Conservation (phyloP, 495 filamentous ascomycete genomes). For the Apodospora peruviana region DNA sequence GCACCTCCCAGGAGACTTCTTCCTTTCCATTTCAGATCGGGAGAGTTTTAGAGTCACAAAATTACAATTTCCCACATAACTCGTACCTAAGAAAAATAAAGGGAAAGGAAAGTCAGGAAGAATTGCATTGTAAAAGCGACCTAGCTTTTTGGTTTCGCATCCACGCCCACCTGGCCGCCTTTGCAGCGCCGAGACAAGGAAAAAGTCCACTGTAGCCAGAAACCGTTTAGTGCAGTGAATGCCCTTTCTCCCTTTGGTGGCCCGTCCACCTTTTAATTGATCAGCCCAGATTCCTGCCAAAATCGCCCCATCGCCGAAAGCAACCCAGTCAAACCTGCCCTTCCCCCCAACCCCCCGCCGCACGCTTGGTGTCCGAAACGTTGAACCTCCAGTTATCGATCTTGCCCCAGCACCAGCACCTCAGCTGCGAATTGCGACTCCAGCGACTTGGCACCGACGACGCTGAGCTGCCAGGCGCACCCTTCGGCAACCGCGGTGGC, state of each 20-base stretch:
- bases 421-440: slow-evolving; percentile 1
- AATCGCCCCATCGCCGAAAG: slow-evolving; percentile 26
- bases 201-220: slow-evolving; percentile 1
- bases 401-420: no score
- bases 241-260: slow-evolving; percentile 16
- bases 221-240: slow-evolving; percentile 8
- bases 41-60: no score
- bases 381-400: slow-evolving; percentile 11
- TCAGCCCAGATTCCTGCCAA: slow-evolving; percentile 28
- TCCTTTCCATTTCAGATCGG: no score
- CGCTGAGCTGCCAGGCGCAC: slow-evolving; percentile 2
- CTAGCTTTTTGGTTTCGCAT: no score
- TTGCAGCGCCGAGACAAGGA: neutral
- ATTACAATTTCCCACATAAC: no score
- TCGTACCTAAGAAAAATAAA: no score
- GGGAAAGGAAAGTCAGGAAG: no score
- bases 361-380: slow-evolving; percentile 13
- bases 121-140: no score
- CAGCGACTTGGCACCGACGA: slow-evolving; percentile 4
- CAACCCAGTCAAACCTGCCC: slow-evolving; percentile 14
- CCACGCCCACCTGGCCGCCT: no score
- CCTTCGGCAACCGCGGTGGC: neutral
- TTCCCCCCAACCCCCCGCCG: slow-evolving; percentile 15
- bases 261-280: slow-evolving; percentile 17
- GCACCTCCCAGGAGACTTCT: no score